Evolutionary conservation across 768 basidiomycete genomes (phyloP), one percentile per base, ranked within the genome.

Genomic region (Termitomyces titanicus): DNA sequence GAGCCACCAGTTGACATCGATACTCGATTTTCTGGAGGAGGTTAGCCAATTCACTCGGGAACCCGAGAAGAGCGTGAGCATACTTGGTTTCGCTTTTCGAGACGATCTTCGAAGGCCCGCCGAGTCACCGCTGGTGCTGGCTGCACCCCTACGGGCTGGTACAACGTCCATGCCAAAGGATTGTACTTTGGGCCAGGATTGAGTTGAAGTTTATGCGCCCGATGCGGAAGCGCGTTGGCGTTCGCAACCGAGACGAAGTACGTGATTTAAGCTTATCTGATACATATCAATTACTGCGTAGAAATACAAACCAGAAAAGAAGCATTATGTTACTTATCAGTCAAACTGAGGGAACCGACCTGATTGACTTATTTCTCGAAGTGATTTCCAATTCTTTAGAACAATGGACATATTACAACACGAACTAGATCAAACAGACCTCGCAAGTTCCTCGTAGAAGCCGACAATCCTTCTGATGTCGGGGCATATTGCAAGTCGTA

Each of bases 401-500:
- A 22, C 47, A 15, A 13, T 47, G n/a, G n/a, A 35, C 9, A 35
- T 1, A 47, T 8, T 31, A 46, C 29, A 31, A n/a, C 45, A 29
- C 29, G n/a, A 31, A 9, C 18, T 37, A 20, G 17, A 34, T 55
- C 44, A 59, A 44, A 31, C 31, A 24, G 53, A 47, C 52, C 38
- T 20, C 11, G 48, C 61, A 52, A 78, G 61, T 13, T 56, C 64
- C 63, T 90, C 88, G 62, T 83, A 90, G 61, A 84, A 83, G 49
- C 72, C 73, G 24, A 85, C 77, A 34, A 79, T 79, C 67, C 77
- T 79, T 67, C 72, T 76, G 27, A 89, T 74, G 54, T 79, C 79
- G 5, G 87, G 88, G 63, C 87, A 89, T 40, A 88, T 65, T 9
- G 87, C 87, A 25, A 89, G 73, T 48, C 87, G 71, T 15, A 88